Evolutionary conservation across 164 flowering plant species (phyloP).

Genomic region (Macadamia tetraphylla): DNA sequence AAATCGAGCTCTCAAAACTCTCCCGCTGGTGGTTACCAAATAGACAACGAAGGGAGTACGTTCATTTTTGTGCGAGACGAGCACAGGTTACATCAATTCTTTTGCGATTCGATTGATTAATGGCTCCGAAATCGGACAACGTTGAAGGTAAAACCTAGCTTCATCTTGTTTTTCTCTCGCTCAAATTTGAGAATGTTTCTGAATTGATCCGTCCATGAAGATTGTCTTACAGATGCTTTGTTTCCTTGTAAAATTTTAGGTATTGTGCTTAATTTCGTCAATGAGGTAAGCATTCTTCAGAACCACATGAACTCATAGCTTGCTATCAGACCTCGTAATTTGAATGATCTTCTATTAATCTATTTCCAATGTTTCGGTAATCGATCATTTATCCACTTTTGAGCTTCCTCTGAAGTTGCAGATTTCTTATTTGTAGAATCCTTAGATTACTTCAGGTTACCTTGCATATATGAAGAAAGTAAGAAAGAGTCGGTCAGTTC

Average conservation of each 20-base stretch:
- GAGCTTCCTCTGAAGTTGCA: background rate
- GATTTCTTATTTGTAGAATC: background rate
- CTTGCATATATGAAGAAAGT: too few relatives aligned
- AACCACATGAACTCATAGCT: background rate
- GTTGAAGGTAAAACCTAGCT: constrained; percentile 36
- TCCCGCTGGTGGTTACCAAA: too few relatives aligned
- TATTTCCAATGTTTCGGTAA: too few relatives aligned
- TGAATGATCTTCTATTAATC: background rate
- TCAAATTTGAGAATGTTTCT: background rate
- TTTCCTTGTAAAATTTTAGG: constrained; percentile 31
- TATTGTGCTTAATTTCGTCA: constrained; percentile 82
- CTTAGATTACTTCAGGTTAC: background rate
- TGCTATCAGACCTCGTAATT: background rate
- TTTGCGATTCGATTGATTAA: constrained; percentile 37
- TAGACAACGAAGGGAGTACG: too few relatives aligned
- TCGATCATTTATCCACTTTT: background rate
- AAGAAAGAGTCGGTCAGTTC: too few relatives aligned
- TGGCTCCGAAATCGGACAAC: constrained; percentile 79
- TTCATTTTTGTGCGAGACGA: too few relatives aligned
- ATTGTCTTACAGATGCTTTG: background rate
- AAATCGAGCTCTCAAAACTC: too few relatives aligned
- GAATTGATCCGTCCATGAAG: background rate
- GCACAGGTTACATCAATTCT: constrained; percentile 11
- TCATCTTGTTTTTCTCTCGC: background rate
- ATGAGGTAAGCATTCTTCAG: constrained; percentile 50